phyloP scores from a whole-genome alignment of 1,284 basidiomycete genomes.

The Rhodotorula sp. region DNA sequence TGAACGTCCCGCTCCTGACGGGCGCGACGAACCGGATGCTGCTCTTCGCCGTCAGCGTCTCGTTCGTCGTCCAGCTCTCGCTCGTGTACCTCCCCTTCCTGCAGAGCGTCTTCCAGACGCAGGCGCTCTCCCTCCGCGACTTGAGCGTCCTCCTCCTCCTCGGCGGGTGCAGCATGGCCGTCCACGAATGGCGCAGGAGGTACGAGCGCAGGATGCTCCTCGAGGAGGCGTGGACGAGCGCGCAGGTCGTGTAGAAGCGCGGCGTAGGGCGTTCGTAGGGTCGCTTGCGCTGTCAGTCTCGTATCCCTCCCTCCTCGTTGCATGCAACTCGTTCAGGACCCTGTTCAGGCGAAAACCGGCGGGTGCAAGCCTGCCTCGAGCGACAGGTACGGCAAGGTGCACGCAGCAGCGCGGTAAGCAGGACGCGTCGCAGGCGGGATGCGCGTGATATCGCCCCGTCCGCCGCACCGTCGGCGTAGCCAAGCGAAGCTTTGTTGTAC shows the following conservation, averaged over 20 bases:
- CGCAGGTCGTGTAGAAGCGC: slow-evolving; percentile 22
- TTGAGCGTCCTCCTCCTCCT: slow-evolving; percentile 71
- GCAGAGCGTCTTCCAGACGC: slow-evolving; percentile 92
- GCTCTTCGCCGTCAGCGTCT: slow-evolving; percentile 78
- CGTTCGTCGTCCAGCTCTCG: slow-evolving; percentile 76
- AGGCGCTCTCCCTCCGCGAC: slow-evolving; percentile 70
- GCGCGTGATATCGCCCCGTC: too few species aligned
- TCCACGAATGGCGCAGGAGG: slow-evolving; percentile 78
- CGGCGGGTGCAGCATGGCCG: slow-evolving; percentile 65
- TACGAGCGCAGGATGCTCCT: slow-evolving; percentile 64
- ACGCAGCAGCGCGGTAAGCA: too few species aligned
- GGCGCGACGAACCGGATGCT: slow-evolving; percentile 86
- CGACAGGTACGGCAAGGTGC: too few species aligned
- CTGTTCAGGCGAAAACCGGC: not conserved
- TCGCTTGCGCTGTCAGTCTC: not conserved
- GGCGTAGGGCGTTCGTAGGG: not conserved
- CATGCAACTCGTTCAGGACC: slow-evolving; percentile 1
- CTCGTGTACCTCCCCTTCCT: slow-evolving; percentile 88
- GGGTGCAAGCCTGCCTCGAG: too few species aligned
- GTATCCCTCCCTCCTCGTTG: not conserved
- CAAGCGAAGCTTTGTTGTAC: too few species aligned
- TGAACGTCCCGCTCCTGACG: slow-evolving; percentile 61
- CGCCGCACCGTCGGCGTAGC: too few species aligned
- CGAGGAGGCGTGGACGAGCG: slow-evolving; percentile 39
- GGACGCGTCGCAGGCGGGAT: too few species aligned